Conservation (phyloP, 768 basidiomycete genomes). For the Artomyces pyxidatus region DNA sequence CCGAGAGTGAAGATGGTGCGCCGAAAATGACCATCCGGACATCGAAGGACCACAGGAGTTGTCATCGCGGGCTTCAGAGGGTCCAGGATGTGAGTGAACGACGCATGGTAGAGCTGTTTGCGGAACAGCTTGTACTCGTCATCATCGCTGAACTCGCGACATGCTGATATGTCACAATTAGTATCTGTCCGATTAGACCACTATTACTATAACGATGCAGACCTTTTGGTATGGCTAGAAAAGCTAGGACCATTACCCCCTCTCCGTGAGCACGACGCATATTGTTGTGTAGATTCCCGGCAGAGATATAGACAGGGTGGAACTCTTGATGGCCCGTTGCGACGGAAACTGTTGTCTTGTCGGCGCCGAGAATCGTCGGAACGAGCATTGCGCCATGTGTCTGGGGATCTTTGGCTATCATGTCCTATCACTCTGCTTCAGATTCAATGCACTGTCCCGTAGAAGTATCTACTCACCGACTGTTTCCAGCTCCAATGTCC, state of each 20-base stretch:
- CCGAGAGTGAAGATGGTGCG: constrained; percentile 25
- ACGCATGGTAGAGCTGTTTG: constrained; percentile 15
- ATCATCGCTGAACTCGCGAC: constrained; percentile 7
- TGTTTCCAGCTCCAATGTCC: constrained; percentile 35
- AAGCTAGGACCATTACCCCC: constrained; percentile 18
- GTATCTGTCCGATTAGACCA: too few relatives aligned
- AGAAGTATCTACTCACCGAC: constrained; percentile 18
- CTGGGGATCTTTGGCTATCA: constrained; percentile 1
- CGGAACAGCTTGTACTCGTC: constrained; percentile 12
- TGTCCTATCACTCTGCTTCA: constrained; percentile 5
- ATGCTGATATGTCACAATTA: too few relatives aligned
- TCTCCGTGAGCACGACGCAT: constrained; percentile 20
- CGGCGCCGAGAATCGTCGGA: constrained; percentile 19
- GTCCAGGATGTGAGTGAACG: constrained; percentile 7
- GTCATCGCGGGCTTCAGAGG: constrained; percentile 14
- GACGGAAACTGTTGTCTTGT: constrained; percentile 23
- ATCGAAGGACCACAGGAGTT: constrained; percentile 18
- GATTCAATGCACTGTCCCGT: background rate
- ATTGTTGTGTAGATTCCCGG: constrained; percentile 19
- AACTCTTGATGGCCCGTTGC: constrained; percentile 19
- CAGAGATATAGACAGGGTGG: constrained; percentile 18
- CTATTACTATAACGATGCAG: too few relatives aligned
- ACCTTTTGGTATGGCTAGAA: constrained; percentile 26
- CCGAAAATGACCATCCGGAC: constrained; percentile 28
- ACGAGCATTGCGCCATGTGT: constrained; percentile 10